These are phyloP conservation scores for Rhizopogon vulgaris DNA, from an alignment of 768 basidiomycete genomes.

Conservation along the genomic window DNA sequence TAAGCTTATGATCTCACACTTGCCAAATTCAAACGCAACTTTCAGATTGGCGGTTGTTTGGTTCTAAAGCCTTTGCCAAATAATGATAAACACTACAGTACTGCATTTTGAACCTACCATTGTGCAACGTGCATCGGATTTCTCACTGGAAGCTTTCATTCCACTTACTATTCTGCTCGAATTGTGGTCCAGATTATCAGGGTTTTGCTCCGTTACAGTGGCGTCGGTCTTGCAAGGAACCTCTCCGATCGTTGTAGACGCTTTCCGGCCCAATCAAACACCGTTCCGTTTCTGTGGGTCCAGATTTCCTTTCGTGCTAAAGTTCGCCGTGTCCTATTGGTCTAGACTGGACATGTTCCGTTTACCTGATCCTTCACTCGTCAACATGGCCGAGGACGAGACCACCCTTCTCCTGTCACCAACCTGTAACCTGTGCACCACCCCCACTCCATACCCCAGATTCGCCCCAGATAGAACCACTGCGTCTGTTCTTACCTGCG, in stretches of 20 bases:
- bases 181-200: neutral
- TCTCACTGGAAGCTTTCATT: neutral
- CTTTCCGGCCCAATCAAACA: neutral
- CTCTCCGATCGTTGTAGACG: no score
- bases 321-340: neutral
- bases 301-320: neutral
- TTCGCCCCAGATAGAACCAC: neutral
- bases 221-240: neutral
- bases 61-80: constrained; percentile 24
- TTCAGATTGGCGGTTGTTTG: constrained; percentile 18
- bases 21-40: constrained; percentile 8
- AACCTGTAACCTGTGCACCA: no score
- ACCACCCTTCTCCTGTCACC: neutral
- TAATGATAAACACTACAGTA: neutral
- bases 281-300: neutral
- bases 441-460: constrained; percentile 1
- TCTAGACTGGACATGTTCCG: no score
- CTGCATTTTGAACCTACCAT: no score
- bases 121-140: no score
- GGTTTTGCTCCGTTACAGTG: neutral
- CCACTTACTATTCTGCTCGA: neutral
- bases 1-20: neutral
- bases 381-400: neutral
- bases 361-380: neutral
- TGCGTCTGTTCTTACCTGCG: neutral